These are phyloP conservation scores for Hirschfeldia incana DNA, from an alignment of 345 rosid species.

Conservation along the genomic window DNA sequence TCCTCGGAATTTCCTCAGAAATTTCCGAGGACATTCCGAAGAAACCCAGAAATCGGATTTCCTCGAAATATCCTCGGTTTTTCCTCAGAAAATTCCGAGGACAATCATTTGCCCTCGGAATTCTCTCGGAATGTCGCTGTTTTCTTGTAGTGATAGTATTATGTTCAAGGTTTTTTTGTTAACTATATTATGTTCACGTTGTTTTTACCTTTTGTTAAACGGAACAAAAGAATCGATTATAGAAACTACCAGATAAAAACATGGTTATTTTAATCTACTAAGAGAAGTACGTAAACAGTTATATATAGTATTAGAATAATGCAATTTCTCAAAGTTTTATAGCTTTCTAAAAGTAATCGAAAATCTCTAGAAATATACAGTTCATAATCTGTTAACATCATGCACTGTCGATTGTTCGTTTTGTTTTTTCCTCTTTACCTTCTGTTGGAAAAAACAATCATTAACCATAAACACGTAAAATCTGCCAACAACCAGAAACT, in stretches of 20 bases:
- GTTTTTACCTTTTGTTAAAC: neutral
- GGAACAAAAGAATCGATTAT: neutral
- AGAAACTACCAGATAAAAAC: neutral
- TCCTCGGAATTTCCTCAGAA: no score
- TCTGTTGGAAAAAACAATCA: neutral
- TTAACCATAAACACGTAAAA: constrained; percentile 20
- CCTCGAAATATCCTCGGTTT: no score
- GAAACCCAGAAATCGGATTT: no score
- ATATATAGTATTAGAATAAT: neutral
- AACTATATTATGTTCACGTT: neutral
- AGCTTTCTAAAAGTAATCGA: neutral
- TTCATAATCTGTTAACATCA: neutral
- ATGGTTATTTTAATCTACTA: neutral
- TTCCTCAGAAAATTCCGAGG: no score
- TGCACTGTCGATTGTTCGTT: neutral
- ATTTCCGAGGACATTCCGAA: no score
- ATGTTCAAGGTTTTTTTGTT: neutral
- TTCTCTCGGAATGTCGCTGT: no score
- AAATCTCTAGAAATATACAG: neutral
- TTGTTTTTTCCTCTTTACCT: neutral
- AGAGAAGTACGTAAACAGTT: neutral
- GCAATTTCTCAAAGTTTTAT: neutral
- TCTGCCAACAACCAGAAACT: constrained; percentile 18
- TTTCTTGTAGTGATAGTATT: no score
- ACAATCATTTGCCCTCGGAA: no score